A percentile compares a stretch with the other conserved stretches of the same genome.
Conservation (phyloP, 352 stramenopile genomes). For the Phytophthora hibernalis region DNA sequence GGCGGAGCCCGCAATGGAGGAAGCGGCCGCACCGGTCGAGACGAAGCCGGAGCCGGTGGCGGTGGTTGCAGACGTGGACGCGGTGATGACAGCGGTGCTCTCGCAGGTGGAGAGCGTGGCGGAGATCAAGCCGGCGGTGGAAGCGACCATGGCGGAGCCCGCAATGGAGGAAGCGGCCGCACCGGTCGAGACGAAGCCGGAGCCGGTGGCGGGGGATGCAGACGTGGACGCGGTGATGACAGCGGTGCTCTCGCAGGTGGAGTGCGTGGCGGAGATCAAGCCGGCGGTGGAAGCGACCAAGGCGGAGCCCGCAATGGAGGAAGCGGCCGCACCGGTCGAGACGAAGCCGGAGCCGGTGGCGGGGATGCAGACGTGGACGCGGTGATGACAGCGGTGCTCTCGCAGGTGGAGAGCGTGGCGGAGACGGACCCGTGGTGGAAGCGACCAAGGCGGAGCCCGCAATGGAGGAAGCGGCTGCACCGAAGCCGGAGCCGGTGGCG, state of each 20-base stretch:
- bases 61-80: no score
- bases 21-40: no score
- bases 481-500: not conserved
- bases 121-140: not conserved
- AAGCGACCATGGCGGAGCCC: not conserved
- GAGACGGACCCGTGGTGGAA: no score
- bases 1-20: no score
- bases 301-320: not conserved
- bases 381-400: no score
- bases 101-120: no score
- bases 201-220: not conserved
- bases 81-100: no score
- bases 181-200: not conserved
- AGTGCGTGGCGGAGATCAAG: not conserved
- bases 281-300: not conserved
- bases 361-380: not conserved
- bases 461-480: not conserved
- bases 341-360: not conserved
- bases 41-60: no score
- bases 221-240: constrained; percentile 1
- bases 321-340: not conserved
- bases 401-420: not conserved
- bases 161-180: not conserved
- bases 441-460: not conserved
- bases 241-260: no score